Percentiles rank a stretch among this genome's conserved stretches.
These are phyloP conservation scores for Salix exigua DNA, from an alignment of 345 rosid species.

Conservation along the genomic window DNA sequence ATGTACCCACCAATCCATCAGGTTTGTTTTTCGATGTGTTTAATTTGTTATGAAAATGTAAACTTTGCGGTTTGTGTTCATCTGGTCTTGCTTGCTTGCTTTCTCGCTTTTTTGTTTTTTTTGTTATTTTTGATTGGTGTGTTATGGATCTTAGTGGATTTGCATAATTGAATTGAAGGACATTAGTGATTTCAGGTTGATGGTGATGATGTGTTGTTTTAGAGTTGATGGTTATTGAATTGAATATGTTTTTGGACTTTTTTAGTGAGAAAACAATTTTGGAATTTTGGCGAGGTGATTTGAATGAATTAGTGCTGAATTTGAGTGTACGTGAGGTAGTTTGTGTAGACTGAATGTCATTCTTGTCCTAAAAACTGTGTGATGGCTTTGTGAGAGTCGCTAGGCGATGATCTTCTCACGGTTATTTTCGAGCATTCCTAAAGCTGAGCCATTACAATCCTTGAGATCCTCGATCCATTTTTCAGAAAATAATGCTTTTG, in stretches of 20 bases:
- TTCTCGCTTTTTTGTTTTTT: not conserved
- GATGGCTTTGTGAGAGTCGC: not conserved
- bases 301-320: not conserved
- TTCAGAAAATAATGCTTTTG: not conserved
- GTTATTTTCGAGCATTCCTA: too few relatives aligned
- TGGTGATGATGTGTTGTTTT: not conserved
- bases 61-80: not conserved
- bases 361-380: not conserved
- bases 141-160: slow-evolving; percentile 13
- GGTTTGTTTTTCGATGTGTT: slow-evolving; percentile 31
- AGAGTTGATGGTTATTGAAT: not conserved
- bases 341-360: not conserved
- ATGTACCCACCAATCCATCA: slow-evolving; percentile 69
- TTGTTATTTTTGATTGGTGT: slow-evolving; percentile 7
- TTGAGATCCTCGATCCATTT: not conserved
- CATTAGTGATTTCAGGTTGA: slow-evolving; percentile 1
- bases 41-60: not conserved
- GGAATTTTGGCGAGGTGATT: not conserved
- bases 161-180: slow-evolving; percentile 3
- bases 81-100: not conserved
- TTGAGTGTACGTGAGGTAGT: not conserved
- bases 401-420: slow-evolving; percentile 1
- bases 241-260: not conserved
- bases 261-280: not conserved
- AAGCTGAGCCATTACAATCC: not conserved